A percentile compares a stretch with the other conserved stretches of the same genome.
Conservation (phyloP, 2,329 filamentous ascomycete species). For the Venturia nashicola region DNA sequence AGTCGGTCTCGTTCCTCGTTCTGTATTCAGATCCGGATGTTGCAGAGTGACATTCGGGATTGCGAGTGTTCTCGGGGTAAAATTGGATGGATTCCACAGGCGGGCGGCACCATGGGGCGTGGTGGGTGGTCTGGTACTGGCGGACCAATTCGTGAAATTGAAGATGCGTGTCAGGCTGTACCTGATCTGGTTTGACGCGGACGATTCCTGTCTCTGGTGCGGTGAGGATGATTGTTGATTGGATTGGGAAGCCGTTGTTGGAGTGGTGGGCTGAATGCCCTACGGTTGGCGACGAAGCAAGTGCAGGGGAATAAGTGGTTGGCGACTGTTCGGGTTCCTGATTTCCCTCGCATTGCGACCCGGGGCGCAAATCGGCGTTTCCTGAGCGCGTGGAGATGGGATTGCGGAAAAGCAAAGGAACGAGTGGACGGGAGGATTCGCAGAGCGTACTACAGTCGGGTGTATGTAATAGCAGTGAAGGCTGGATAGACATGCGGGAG, state of each 20-base stretch:
- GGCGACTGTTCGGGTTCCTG: neutral
- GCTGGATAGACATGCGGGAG: neutral
- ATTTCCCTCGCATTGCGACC: neutral
- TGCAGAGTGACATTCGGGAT: slow-evolving; percentile 33
- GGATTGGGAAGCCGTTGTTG: neutral
- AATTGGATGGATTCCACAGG: slow-evolving; percentile 50
- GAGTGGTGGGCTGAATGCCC: neutral
- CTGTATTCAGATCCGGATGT: slow-evolving; percentile 16
- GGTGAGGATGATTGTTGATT: neutral
- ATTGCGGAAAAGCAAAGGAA: neutral
- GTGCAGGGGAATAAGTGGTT: neutral
- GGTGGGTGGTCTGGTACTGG: slow-evolving; percentile 12
- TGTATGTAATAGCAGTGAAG: neutral
- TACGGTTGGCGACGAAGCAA: neutral
- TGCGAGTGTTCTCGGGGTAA: slow-evolving; percentile 37
- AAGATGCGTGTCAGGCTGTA: slow-evolving; percentile 28
- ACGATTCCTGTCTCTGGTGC: slow-evolving; percentile 1
- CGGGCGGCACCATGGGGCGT: slow-evolving; percentile 32
- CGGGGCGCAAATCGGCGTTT: neutral
- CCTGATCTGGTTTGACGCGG: neutral
- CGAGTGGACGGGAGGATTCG: neutral
- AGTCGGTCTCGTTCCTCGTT: slow-evolving; percentile 16
- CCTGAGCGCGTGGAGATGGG: neutral
- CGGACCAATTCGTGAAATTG: slow-evolving; percentile 19
- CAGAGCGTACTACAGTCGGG: too few species aligned